Base-by-base conservation (phyloP, 257 asterid species). In the Ligustrum vulgare region DNA sequence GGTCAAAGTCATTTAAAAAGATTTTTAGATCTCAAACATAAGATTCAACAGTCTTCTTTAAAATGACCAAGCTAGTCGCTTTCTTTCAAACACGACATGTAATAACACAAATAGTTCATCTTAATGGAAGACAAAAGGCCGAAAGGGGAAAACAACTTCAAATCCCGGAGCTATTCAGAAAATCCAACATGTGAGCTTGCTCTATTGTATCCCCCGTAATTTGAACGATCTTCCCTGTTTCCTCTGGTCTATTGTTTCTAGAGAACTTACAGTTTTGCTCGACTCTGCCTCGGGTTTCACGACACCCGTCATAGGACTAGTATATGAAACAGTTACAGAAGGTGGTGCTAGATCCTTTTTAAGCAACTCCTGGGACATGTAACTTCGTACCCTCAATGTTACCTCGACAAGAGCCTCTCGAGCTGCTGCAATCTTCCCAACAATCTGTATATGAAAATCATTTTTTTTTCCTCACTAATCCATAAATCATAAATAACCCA, bases 171-270 rank as follows among this genome's bases (percentile, higher is more conserved):
- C 45, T 39, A 8, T 37, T 37, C 43, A 37, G 18, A 43, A 43
- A 43, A 11, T 43, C 18, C 54, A 15, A 45, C 54, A 13, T 15
- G 6, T 12, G n/a, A 1, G 99, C 88, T 86, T 94, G 99, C 82
- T 94, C 99, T 18, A 91, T 93, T 15, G 94, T 91, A 16, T 39
- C 47, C 47, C 98, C 64, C 8, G 97, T 88, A 88, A 94, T 92
- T 80, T 91, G 99, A 37, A 94, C 86, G 8, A 84, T 78, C 87
- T 92, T 92, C 82, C 88, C 94, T 1, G 88, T 87, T 66, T 71
- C 74, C 67, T 94, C 97, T 34, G 93, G 84, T 39, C 84, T 80
- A 39, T 91, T 32, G 67, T 82, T 72, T 85, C 83, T 76, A 66
- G 80, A 72, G 78, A 76, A 39, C 58, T 68, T 60, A 18, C 18